Conservation (phyloP, 2,329 filamentous ascomycete species). For the Epichloe hybrida region DNA sequence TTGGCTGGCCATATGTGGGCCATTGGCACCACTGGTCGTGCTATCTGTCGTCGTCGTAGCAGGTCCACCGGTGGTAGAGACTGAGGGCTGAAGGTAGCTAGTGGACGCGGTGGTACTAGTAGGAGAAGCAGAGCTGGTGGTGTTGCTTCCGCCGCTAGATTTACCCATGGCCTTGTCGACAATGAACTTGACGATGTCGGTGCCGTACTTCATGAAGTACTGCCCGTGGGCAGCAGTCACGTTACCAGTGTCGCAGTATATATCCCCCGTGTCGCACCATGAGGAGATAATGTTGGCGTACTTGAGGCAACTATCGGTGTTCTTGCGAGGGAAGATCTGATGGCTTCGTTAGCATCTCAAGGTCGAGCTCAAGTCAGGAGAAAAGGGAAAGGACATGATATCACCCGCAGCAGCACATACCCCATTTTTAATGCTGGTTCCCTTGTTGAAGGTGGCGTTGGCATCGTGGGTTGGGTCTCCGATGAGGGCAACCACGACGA, state of each 20-base stretch:
- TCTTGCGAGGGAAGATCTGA: constrained; percentile 24
- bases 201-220: constrained; percentile 24
- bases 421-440: constrained; percentile 23
- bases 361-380: not conserved
- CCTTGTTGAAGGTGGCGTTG: constrained; percentile 22
- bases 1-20: not conserved
- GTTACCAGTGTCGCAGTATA: constrained; percentile 24
- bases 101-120: not conserved
- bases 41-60: not conserved
- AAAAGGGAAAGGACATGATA: not conserved
- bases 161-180: constrained; percentile 15
- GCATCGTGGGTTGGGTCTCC: constrained; percentile 27
- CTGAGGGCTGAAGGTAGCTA: not conserved
- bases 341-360: not conserved
- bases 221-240: constrained; percentile 17
- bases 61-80: not conserved
- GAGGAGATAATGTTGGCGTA: constrained; percentile 23
- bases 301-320: constrained; percentile 20
- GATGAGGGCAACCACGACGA: constrained; percentile 26
- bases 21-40: not conserved
- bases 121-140: constrained; percentile 1
- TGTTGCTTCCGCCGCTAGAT: not conserved
- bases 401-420: constrained; percentile 14
- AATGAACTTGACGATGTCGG: constrained; percentile 22
- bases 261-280: constrained; percentile 29